phyloP scores from a whole-genome alignment of 1,139 yeast genomes.

The Nakaseomyces delphensis region DNA sequence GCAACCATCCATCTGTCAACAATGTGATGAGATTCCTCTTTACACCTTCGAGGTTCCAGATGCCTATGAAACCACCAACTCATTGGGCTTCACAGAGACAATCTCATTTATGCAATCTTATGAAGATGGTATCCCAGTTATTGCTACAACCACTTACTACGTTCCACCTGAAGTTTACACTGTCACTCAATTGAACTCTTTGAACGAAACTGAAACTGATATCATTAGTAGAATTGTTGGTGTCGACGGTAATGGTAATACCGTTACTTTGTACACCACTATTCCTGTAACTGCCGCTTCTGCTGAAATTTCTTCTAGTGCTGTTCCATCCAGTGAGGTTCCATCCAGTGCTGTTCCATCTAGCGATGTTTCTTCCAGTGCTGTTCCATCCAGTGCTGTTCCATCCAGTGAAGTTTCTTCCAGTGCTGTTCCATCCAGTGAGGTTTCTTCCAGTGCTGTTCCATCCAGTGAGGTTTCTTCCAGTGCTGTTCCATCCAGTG shows the following conservation, averaged over 20 bases:
- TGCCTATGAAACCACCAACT: not conserved
- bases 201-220: not conserved
- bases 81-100: not conserved
- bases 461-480: too few relatives aligned
- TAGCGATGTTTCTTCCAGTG: not conserved
- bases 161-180: not conserved
- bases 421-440: not conserved
- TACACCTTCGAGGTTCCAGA: not conserved
- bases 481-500: not conserved
- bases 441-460: not conserved
- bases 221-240: constrained; percentile 2
- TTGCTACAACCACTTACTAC: constrained; percentile 3
- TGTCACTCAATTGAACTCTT: not conserved
- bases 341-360: not conserved
- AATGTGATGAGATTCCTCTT: not conserved
- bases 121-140: not conserved
- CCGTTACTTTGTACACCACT: not conserved
- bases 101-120: not conserved
- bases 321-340: not conserved
- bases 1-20: not conserved
- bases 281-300: not conserved
- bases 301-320: not conserved
- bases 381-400: not conserved
- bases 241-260: constrained; percentile 1
- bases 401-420: too few relatives aligned